Evolutionary conservation across 192 early-diverging fungal genomes (phyloP).

Genomic region (Neocallimastix lanati): DNA sequence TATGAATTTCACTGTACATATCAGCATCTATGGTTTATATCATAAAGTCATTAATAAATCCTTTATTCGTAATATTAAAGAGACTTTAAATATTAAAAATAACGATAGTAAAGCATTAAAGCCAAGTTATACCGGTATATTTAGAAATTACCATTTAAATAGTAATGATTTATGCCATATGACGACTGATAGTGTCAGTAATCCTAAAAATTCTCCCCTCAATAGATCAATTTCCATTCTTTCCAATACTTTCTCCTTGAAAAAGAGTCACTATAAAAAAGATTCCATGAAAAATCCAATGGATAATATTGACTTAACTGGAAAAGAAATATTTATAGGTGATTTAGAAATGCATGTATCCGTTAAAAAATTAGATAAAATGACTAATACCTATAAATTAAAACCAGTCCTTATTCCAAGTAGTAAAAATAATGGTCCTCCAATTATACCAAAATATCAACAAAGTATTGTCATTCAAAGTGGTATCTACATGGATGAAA

Average conservation of each 20-base stretch:
- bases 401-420: neutral
- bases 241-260: neutral
- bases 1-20: neutral
- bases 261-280: neutral
- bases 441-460: neutral
- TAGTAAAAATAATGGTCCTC: neutral
- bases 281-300: neutral
- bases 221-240: neutral
- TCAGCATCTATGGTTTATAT: neutral
- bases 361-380: neutral
- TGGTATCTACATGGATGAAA: neutral
- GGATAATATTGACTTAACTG: neutral
- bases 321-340: neutral
- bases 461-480: neutral
- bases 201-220: neutral
- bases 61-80: neutral
- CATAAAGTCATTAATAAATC: neutral
- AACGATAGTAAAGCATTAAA: neutral
- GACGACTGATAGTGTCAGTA: neutral
- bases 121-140: neutral
- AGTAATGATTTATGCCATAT: neutral
- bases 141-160: neutral
- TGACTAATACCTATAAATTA: neutral
- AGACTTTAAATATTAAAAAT: neutral
- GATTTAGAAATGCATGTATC: neutral